A percentile compares a stretch with the other conserved stretches of the same genome.
These are phyloP conservation scores for Botrytis galanthina DNA, from an alignment of 2,329 filamentous ascomycete genomes.

Conservation along the genomic window DNA sequence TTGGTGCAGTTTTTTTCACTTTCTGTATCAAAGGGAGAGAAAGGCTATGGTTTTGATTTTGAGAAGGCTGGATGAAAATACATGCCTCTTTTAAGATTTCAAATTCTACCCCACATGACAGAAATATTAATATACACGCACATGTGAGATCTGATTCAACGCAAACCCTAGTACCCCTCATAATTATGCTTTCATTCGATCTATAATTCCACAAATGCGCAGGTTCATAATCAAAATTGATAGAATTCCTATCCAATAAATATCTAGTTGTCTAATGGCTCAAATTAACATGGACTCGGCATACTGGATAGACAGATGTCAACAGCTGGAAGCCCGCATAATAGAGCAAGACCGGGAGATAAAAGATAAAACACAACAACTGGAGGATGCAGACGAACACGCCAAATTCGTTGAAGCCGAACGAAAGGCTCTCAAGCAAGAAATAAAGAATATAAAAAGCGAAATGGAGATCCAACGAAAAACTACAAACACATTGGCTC, in stretches of 20 bases:
- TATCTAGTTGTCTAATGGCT: not conserved
- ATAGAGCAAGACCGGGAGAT: not conserved
- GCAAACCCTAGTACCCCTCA: not conserved
- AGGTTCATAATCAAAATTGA: not conserved
- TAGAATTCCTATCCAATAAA: too few relatives aligned
- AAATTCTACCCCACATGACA: not conserved
- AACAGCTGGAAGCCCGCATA: not conserved
- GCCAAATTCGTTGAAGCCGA: not conserved
- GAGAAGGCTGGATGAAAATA: too few relatives aligned
- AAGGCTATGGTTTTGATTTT: not conserved
- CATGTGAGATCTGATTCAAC: not conserved
- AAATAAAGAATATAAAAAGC: not conserved
- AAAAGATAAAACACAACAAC: not conserved
- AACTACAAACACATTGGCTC: not conserved
- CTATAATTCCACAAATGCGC: too few relatives aligned
- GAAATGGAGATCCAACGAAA: not conserved
- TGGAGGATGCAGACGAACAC: conserved; percentile 1
- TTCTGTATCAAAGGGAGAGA: not conserved
- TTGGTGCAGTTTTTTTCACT: not conserved
- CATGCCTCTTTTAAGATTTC: not conserved
- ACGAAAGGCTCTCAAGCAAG: not conserved
- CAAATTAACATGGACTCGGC: not conserved
- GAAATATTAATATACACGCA: not conserved
- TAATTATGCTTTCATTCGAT: not conserved
- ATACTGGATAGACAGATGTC: not conserved